Conservation (phyloP, 1,284 basidiomycete genomes). For the Boletus semigastroideus region DNA sequence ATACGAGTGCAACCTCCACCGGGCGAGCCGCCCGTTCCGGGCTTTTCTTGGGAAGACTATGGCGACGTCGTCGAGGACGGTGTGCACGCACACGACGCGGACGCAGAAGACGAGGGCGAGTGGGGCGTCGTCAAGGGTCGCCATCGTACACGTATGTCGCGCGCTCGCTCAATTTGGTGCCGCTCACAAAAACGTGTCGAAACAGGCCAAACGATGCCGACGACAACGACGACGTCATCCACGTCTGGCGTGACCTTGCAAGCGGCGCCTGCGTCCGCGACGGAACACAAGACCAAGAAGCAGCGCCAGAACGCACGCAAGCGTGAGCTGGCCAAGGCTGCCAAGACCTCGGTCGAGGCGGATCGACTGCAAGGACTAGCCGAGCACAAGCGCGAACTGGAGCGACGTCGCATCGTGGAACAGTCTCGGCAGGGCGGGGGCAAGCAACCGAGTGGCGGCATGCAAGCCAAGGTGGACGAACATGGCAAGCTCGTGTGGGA, state of each 20-base stretch:
- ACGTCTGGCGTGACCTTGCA: slow-evolving; percentile 19
- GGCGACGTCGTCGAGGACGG: slow-evolving; percentile 58
- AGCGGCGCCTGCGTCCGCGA: slow-evolving; percentile 32
- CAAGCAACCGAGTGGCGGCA: slow-evolving; percentile 50
- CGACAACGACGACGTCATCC: slow-evolving; percentile 11
- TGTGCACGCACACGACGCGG: slow-evolving; percentile 48
- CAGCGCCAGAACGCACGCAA: slow-evolving; percentile 68
- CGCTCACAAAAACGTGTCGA: neutral
- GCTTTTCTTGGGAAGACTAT: slow-evolving; percentile 75
- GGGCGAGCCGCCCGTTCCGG: slow-evolving; percentile 56
- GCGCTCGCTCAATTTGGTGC: neutral
- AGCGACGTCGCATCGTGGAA: slow-evolving; percentile 52
- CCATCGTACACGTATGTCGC: slow-evolving; percentile 41
- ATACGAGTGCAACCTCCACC: slow-evolving; percentile 58
- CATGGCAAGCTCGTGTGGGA: slow-evolving; percentile 59
- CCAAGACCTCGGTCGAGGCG: slow-evolving; percentile 54
- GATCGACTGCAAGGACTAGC: slow-evolving; percentile 52
- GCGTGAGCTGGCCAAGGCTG: slow-evolving; percentile 56
- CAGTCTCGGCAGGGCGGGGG: slow-evolving; percentile 37
- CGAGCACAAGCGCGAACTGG: slow-evolving; percentile 60
- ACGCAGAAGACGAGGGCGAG: slow-evolving; percentile 48
- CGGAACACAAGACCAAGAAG: slow-evolving; percentile 53
- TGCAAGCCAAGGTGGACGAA: slow-evolving; percentile 51
- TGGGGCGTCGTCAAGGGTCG: slow-evolving; percentile 74
- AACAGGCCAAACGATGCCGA: neutral